Percentiles rank a stretch among this genome's conserved stretches.
Conservation (phyloP, 345 rosid genomes). For the Mercurialis annua region DNA sequence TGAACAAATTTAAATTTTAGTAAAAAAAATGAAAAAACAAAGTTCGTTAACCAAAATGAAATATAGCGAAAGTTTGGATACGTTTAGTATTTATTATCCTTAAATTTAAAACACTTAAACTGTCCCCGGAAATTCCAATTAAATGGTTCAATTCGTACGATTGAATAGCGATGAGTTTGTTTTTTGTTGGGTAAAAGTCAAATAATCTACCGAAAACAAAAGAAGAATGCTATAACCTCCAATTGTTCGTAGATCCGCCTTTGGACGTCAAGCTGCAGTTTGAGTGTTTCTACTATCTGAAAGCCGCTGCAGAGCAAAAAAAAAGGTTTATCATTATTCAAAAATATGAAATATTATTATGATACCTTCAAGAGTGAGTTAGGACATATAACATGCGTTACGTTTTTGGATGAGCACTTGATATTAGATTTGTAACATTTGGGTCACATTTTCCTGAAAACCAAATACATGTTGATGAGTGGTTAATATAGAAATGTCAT, state of each 20-base stretch:
- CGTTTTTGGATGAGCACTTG: background rate
- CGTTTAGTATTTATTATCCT: too few species aligned
- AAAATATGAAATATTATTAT: background rate
- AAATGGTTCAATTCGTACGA: too few species aligned
- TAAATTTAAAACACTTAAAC: too few species aligned
- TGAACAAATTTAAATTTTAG: too few species aligned
- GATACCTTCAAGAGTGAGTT: background rate
- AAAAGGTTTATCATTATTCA: background rate
- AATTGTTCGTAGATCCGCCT: conserved; percentile 32
- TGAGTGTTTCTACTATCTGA: conserved; percentile 27
- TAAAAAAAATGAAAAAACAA: too few species aligned
- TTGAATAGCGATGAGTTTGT: too few species aligned
- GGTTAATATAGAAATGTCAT: too few species aligned
- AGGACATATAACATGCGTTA: background rate
- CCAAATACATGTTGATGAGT: conserved; percentile 1
- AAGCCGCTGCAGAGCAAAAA: conserved; percentile 15
- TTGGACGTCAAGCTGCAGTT: conserved; percentile 34
- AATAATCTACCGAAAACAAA: background rate
- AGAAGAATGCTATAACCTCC: conserved; percentile 22
- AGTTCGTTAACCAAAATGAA: too few species aligned
- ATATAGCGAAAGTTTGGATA: too few species aligned
- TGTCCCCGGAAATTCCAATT: too few species aligned
- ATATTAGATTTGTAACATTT: background rate
- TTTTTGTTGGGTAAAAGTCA: too few species aligned
- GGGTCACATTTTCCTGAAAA: background rate